These are phyloP conservation scores for Gastrolobium villosum DNA, from an alignment of 306 rosid genomes.

Conservation along the genomic window DNA sequence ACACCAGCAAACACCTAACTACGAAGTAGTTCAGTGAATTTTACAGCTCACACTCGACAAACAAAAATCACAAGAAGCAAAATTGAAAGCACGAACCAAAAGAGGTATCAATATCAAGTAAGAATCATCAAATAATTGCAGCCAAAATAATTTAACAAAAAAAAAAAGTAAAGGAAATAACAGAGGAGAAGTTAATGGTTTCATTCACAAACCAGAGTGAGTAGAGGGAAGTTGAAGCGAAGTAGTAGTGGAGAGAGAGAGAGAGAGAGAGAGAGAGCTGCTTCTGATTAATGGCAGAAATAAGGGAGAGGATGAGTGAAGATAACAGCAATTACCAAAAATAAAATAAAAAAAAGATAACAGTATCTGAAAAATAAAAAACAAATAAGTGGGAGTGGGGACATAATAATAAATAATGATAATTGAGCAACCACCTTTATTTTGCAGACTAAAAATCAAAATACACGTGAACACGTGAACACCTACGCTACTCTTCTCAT, in stretches of 20 bases:
- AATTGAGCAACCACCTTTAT: not conserved
- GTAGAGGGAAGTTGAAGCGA: conserved; percentile 26
- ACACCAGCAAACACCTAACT: conserved; percentile 7
- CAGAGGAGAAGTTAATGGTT: conserved; percentile 13
- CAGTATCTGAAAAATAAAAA: not conserved
- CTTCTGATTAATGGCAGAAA: not conserved
- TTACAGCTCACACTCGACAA: conserved; percentile 31
- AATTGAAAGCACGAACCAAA: not conserved
- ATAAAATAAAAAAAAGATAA: no score
- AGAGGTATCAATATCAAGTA: not conserved
- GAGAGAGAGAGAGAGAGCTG: conserved; percentile 6
- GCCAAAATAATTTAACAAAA: not conserved
- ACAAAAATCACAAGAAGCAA: not conserved
- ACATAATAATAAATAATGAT: not conserved
- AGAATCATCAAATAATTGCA: conserved; percentile 10
- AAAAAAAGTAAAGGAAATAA: not conserved
- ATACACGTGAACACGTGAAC: conserved; percentile 8
- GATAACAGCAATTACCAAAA: no score
- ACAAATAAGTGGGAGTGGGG: not conserved
- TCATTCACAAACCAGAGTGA: conserved; percentile 53
- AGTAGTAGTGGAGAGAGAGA: conserved; percentile 10
- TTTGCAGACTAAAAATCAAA: not conserved
- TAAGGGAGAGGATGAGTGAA: not conserved
- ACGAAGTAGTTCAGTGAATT: conserved; percentile 9
- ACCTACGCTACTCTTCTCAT: not conserved